phyloP scores from a whole-genome alignment of 2,329 filamentous ascomycete species.

The Xylariaceae sp. region DNA sequence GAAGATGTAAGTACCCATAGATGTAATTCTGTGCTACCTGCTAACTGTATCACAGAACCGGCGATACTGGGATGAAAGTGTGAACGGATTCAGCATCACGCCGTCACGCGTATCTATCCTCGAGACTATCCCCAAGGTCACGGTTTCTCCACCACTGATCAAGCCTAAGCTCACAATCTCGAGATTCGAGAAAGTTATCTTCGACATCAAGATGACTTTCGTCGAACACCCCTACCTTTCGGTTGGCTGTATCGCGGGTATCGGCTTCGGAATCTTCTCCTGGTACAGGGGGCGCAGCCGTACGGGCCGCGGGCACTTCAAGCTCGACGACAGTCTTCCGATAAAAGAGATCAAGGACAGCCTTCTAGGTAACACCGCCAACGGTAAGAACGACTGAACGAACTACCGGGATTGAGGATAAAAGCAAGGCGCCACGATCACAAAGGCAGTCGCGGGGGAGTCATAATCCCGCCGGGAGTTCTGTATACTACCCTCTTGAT shows the following conservation, averaged over 20 bases:
- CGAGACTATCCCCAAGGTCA: slow-evolving; percentile 75
- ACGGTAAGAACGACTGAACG: slow-evolving; percentile 51
- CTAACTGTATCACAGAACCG: slow-evolving; percentile 64
- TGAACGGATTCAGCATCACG: slow-evolving; percentile 85
- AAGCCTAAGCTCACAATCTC: slow-evolving; percentile 75
- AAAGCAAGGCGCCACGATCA: slow-evolving; percentile 9
- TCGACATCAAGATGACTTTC: slow-evolving; percentile 59
- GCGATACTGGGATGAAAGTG: slow-evolving; percentile 90
- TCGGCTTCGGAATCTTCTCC: slow-evolving; percentile 51
- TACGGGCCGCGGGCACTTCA: slow-evolving; percentile 58
- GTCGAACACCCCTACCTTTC: slow-evolving; percentile 59
- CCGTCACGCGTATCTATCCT: slow-evolving; percentile 87
- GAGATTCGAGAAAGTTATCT: slow-evolving; percentile 68
- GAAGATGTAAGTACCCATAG: slow-evolving; percentile 71
- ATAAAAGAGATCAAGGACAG: slow-evolving; percentile 61
- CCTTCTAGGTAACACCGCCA: slow-evolving; percentile 52
- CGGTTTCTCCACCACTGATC: slow-evolving; percentile 67
- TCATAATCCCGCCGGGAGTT: slow-evolving; percentile 26
- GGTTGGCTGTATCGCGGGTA: slow-evolving; percentile 54
- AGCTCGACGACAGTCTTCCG: slow-evolving; percentile 55
- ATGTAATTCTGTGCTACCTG: slow-evolving; percentile 11
- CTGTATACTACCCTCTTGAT: slow-evolving; percentile 31
- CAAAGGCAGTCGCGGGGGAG: slow-evolving; percentile 12
- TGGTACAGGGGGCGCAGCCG: slow-evolving; percentile 56
- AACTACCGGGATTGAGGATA: slow-evolving; percentile 3